These are phyloP conservation scores for Asterophora parasitica DNA, from an alignment of 768 basidiomycete genomes.

Conservation along the genomic window DNA sequence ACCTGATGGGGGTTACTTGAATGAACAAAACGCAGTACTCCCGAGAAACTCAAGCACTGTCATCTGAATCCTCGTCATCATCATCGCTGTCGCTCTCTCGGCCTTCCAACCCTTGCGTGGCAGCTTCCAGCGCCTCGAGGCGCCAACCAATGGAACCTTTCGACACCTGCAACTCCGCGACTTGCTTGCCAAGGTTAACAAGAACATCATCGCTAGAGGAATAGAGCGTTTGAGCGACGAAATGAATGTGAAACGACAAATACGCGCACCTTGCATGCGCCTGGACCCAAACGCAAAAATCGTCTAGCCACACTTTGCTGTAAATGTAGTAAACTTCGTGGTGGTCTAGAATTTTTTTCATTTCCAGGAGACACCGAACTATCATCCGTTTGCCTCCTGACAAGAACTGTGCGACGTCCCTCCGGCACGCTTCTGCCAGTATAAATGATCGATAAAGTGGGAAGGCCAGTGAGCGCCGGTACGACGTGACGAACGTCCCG, in stretches of 20 bases:
- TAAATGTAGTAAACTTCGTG: slow-evolving; percentile 89
- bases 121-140: slow-evolving; percentile 60
- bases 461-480: slow-evolving; percentile 70
- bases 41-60: slow-evolving; percentile 5
- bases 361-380: slow-evolving; percentile 62
- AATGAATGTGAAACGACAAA: neutral
- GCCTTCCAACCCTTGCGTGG: slow-evolving; percentile 34
- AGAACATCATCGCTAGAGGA: slow-evolving; percentile 53
- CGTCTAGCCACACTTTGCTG: slow-evolving; percentile 82
- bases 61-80: slow-evolving; percentile 21
- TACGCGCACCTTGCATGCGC: slow-evolving; percentile 58
- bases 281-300: slow-evolving; percentile 80
- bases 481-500: slow-evolving; percentile 53
- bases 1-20: slow-evolving; percentile 1
- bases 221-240: neutral
- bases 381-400: slow-evolving; percentile 57
- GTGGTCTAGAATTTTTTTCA: slow-evolving; percentile 71
- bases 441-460: slow-evolving; percentile 78
- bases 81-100: slow-evolving; percentile 64
- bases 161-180: slow-evolving; percentile 38
- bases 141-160: slow-evolving; percentile 67
- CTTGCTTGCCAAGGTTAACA: slow-evolving; percentile 35
- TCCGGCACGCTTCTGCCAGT: slow-evolving; percentile 62
- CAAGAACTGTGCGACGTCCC: slow-evolving; percentile 58
- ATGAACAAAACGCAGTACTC: neutral